Percentiles rank a stretch among this genome's conserved stretches.
phyloP scores from a whole-genome alignment of 805 yeast species.

The Cyberlindnera misumaiensis region DNA sequence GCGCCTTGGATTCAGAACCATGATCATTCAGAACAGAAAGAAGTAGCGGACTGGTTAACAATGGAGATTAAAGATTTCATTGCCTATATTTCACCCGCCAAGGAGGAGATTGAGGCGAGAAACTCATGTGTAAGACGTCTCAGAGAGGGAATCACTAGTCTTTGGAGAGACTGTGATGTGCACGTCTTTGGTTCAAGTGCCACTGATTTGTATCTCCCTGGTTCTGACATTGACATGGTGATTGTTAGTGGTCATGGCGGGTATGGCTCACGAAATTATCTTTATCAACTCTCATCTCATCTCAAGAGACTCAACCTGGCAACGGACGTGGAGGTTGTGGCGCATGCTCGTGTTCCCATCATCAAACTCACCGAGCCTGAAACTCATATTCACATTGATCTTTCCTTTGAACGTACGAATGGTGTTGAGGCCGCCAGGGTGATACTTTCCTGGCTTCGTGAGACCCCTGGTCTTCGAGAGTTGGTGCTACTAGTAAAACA shows the following conservation, averaged over 20 bases:
- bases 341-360: constrained; percentile 90
- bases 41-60: constrained; percentile 81
- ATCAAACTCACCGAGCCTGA: constrained; percentile 78
- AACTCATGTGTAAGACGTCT: constrained; percentile 57
- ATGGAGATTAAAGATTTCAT: constrained; percentile 81
- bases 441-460: constrained; percentile 66
- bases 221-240: constrained; percentile 94
- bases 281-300: constrained; percentile 68
- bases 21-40: constrained; percentile 70
- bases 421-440: constrained; percentile 79
- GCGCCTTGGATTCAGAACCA: constrained; percentile 74
- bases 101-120: constrained; percentile 61
- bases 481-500: constrained; percentile 79
- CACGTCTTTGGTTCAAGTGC: constrained; percentile 93
- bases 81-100: constrained; percentile 78
- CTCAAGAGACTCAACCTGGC: constrained; percentile 59
- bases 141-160: constrained; percentile 39
- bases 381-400: constrained; percentile 72
- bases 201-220: constrained; percentile 87
- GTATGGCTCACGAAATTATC: constrained; percentile 51
- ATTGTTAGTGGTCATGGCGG: constrained; percentile 56
- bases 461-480: constrained; percentile 76
- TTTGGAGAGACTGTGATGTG: constrained; percentile 77
- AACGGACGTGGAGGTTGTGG: constrained; percentile 71
- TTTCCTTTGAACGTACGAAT: constrained; percentile 80